These are phyloP conservation scores for Mycena chlorophos DNA, from an alignment of 768 basidiomycete species.

Conservation along the genomic window DNA sequence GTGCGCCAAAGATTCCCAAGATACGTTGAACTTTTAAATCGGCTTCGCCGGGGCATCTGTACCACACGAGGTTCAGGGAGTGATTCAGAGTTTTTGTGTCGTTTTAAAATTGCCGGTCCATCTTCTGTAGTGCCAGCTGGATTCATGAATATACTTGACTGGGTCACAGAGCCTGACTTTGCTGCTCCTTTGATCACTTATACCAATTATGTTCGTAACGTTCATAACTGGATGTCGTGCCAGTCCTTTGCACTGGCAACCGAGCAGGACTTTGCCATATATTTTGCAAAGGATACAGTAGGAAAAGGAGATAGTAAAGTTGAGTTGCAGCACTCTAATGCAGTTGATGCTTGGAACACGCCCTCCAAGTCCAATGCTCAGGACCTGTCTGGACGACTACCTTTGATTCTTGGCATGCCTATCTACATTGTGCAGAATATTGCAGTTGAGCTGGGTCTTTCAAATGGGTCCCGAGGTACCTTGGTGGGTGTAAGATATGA, in stretches of 20 bases:
- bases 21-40: constrained; percentile 4
- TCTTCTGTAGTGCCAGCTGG: background rate
- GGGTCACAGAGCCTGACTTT: constrained; percentile 4
- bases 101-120: constrained; percentile 1
- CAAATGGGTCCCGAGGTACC: constrained; percentile 18
- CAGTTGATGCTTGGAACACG: constrained; percentile 20
- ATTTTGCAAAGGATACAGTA: constrained; percentile 8
- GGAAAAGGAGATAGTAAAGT: background rate
- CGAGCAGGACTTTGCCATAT: constrained; percentile 7
- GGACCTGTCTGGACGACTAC: constrained; percentile 19
- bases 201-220: constrained; percentile 17
- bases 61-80: constrained; percentile 11
- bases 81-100: constrained; percentile 11
- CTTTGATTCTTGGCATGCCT: constrained; percentile 20
- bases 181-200: constrained; percentile 16
- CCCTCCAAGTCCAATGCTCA: constrained; percentile 8
- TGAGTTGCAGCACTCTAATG: constrained; percentile 2
- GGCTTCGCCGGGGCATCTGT: constrained; percentile 13
- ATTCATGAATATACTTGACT: background rate
- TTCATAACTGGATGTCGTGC: constrained; percentile 14
- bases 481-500: constrained; percentile 11
- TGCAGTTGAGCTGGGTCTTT: constrained; percentile 20
- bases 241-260: constrained; percentile 15
- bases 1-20: constrained; percentile 14
- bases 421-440: constrained; percentile 19